Base-by-base conservation (phyloP, 2,329 filamentous ascomycete genomes). In the Rutstroemia sp. region DNA sequence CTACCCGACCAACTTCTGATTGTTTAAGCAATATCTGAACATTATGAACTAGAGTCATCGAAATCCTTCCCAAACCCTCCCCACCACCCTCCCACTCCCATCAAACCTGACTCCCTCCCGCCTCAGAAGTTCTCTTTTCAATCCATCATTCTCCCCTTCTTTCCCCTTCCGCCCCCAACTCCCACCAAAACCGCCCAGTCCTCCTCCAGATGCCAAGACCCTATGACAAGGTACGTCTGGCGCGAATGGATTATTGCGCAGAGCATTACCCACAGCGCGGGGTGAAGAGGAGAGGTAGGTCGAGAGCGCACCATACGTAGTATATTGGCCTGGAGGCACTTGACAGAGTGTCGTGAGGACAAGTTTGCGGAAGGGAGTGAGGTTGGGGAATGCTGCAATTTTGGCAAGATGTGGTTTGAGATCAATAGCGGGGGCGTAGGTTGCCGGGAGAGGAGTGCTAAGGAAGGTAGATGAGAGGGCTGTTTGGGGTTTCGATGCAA, bases 171-270 rank as follows among this genome's bases (percentile, higher is more conserved):
- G 76, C 3, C 82, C 78, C 76, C 82, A 84, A 61, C 81, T 78
- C 2, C 86, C 86, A 70, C 84, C 83, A 74, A 88, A 89, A 0
- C 86, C 86, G 44, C 87, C 87, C 21, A 90, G 70, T n/a, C 77
- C 76, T 12, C 88, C 85, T 51, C 84, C 85, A 42, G 83, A 85
- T 5, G 88, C 87, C 48, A 95, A 80, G 21, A 92, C 86, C 9
- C 90, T 80, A 71, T 95, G 89, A 60, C 89, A 95, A 1, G 89
- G 90, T 4, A 92, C 86, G 36, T 82, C 78, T 0, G 90, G 89
- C 14, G 90, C 89, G 65, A 92, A 95, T 0, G 89, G 89, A 68
- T 95, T 95, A 9, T 79, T 75, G 17, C 87, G 80, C 67, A 95
- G 76, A 1, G 88, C 88, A 58, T 88, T 89, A 16, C 89, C 89